Conservation (phyloP, 495 filamentous ascomycete species). For the Schizothecium vesticola region DNA sequence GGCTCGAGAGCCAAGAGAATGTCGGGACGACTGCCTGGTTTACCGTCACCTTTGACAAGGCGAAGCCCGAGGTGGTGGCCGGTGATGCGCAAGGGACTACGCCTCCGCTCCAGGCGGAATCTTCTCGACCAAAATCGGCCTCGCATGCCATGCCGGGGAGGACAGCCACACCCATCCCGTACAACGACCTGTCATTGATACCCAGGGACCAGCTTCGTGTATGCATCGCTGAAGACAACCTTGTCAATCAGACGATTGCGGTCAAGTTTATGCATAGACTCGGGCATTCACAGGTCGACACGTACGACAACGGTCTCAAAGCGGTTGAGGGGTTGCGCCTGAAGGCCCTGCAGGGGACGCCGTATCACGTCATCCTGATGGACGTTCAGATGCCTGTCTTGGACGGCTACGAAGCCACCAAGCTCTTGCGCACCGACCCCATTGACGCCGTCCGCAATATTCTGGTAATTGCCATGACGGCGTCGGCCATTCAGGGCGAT, state of each 20-base stretch:
- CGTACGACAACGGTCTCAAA: conserved; percentile 79
- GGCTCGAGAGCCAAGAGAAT: conserved; percentile 69
- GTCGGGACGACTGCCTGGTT: conserved; percentile 83
- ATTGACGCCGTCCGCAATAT: conserved; percentile 69
- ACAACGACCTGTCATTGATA: conserved; percentile 53
- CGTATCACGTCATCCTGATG: conserved; percentile 83
- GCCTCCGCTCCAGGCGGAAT: conserved; percentile 32
- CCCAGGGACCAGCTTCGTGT: conserved; percentile 73
- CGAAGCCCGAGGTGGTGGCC: conserved; percentile 46
- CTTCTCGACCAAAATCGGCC: conserved; percentile 55
- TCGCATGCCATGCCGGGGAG: conserved; percentile 35
- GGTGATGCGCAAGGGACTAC: conserved; percentile 44
- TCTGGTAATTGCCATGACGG: conserved; percentile 90
- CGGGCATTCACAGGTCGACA: conserved; percentile 70
- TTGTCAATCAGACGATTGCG: conserved; percentile 87
- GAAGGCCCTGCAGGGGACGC: conserved; percentile 61
- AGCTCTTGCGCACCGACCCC: conserved; percentile 66
- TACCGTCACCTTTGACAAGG: conserved; percentile 75
- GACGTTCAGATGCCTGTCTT: conserved; percentile 93
- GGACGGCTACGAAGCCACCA: conserved; percentile 90
- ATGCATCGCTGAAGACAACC: conserved; percentile 89
- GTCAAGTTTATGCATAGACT: conserved; percentile 82
- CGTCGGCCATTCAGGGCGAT: conserved; percentile 84
- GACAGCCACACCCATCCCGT: neutral
- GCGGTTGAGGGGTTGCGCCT: conserved; percentile 77